Percentiles rank a stretch among this genome's conserved stretches.
These are phyloP conservation scores for Mortierella sp. DNA, from an alignment of 371 early-diverging fungal species.

Conservation along the genomic window DNA sequence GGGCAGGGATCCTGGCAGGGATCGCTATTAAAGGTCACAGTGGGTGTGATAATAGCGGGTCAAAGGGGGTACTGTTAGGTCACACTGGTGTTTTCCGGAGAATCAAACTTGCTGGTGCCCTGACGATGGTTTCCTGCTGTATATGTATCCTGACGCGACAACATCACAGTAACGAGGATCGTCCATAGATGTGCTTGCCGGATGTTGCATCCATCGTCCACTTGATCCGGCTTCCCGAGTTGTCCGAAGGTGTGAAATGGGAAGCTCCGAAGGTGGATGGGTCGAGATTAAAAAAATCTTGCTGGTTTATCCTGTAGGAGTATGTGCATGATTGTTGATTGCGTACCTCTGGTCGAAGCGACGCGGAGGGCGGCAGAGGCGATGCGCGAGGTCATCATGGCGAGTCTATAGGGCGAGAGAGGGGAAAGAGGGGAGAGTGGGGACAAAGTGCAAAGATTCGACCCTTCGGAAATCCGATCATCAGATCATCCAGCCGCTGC, in stretches of 20 bases:
- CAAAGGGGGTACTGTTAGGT: neutral
- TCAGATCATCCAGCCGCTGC: conserved; percentile 4
- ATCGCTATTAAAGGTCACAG: conserved; percentile 22
- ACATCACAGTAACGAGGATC: neutral
- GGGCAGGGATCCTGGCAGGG: conserved; percentile 53
- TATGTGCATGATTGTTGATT: neutral
- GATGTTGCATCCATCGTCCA: neutral
- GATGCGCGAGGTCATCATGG: conserved; percentile 57
- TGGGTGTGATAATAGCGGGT: neutral
- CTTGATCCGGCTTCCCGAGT: conserved; percentile 36
- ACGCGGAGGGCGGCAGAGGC: conserved; percentile 55
- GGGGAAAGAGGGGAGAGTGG: conserved; percentile 25
- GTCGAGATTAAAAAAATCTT: neutral
- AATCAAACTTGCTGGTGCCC: neutral
- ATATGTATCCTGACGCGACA: neutral
- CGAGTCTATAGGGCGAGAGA: conserved; percentile 15
- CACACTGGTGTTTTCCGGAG: neutral
- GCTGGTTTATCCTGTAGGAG: neutral
- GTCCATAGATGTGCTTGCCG: neutral
- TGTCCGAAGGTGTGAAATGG: neutral
- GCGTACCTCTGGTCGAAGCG: conserved; percentile 57
- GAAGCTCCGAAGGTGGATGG: neutral
- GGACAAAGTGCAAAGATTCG: conserved; percentile 22
- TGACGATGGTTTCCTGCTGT: neutral
- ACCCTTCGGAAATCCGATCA: conserved; percentile 46